A percentile compares a stretch with the other conserved stretches of the same genome.
Conservation (phyloP, 2,329 filamentous ascomycete species). For the Alternaria incomplexa region DNA sequence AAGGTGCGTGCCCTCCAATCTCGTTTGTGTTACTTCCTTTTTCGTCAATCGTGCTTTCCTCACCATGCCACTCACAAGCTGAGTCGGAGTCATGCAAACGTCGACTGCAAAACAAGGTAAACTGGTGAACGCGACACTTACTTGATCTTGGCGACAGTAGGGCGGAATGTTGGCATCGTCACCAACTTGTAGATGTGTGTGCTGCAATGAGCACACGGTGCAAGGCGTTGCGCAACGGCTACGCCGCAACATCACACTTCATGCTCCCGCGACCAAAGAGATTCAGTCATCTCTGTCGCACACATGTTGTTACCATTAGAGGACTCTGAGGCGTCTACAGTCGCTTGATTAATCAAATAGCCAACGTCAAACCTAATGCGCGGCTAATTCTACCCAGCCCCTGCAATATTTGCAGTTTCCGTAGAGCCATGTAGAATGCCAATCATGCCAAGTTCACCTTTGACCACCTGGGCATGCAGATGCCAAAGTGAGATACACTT, state of each 20-base stretch:
- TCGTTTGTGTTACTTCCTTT: slow-evolving; percentile 27
- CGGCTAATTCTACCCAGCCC: background rate
- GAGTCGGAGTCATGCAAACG: background rate
- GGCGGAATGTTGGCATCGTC: background rate
- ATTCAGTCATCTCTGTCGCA: background rate
- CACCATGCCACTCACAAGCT: background rate
- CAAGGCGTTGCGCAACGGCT: background rate
- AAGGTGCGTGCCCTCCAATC: slow-evolving; percentile 37
- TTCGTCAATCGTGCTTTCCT: slow-evolving; percentile 13
- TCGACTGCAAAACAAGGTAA: background rate
- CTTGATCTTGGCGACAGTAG: background rate
- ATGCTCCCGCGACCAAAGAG: background rate
- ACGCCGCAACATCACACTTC: background rate
- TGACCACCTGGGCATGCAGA: background rate
- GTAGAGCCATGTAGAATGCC: background rate
- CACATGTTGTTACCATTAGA: background rate
- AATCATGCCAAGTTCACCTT: background rate
- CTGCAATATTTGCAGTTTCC: background rate
- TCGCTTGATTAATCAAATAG: background rate
- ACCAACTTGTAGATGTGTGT: background rate
- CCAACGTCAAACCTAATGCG: background rate
- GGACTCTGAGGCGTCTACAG: background rate
- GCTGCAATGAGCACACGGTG: background rate
- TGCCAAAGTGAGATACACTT: background rate
- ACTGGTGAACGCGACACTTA: background rate